Conservation (phyloP, 83 land plant species). For the Picea mariana region DNA sequence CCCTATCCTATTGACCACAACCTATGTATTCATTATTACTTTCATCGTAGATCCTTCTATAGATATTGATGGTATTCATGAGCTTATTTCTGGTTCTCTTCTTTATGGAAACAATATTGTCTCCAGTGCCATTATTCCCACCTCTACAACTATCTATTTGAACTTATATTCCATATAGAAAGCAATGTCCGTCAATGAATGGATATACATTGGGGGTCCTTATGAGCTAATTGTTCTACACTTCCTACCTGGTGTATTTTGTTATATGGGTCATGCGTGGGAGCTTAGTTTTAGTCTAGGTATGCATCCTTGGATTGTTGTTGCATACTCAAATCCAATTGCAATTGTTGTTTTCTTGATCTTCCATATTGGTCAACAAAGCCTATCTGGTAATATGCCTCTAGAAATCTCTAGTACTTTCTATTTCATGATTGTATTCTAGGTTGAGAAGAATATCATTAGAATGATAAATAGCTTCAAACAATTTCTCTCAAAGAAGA, state of each 20-base stretch:
- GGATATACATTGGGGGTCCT: not conserved
- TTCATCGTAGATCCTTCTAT: slow-evolving; percentile 27
- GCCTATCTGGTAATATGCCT: slow-evolving; percentile 19
- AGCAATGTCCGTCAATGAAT: not conserved
- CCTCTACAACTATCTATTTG: slow-evolving; percentile 16
- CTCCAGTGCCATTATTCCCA: slow-evolving; percentile 18
- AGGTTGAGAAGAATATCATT: slow-evolving; percentile 19
- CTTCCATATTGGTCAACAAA: slow-evolving; percentile 23
- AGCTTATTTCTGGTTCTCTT: too few relatives aligned
- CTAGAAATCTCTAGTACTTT: slow-evolving; percentile 27
- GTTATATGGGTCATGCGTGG: slow-evolving; percentile 21
- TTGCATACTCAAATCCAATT: slow-evolving; percentile 25
- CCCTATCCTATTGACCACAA: slow-evolving; percentile 24
- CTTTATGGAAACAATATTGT: slow-evolving; percentile 5
- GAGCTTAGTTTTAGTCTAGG: slow-evolving; percentile 24
- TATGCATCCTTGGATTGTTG: slow-evolving; percentile 25
- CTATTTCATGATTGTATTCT: slow-evolving; percentile 28
- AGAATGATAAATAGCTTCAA: too few relatives aligned
- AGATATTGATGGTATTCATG: not conserved
- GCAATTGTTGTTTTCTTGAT: slow-evolving; percentile 23
- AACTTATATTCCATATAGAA: slow-evolving; percentile 12
- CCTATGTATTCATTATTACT: slow-evolving; percentile 27
- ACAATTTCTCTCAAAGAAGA: too few relatives aligned
- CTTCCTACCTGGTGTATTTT: not conserved
- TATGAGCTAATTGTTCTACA: not conserved